Evolutionary conservation across 164 flowering plant species (phyloP), one percentile per base, ranked within the genome.

Genomic region (Vitis amurensis): DNA sequence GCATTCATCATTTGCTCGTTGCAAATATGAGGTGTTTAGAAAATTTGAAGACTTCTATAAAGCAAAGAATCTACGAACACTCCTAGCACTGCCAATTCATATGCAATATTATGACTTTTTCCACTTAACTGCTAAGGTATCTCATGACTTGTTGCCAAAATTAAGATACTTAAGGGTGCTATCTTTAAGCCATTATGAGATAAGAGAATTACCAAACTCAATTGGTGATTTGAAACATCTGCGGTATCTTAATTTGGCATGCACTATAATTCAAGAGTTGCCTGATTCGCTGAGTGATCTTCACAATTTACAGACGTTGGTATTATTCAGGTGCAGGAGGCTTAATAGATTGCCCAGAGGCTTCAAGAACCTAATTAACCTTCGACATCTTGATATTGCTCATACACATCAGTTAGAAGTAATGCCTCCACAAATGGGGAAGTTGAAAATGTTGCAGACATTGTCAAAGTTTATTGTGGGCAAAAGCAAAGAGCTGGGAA

Each of bases 141-240:
- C 44, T 37, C 44, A 37, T 37, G 44, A 37, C 44, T 37, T 37
- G 44, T 37, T 37, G 44, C 44, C 44, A 0, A 37, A 37, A 37
- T 37, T 37, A 37, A 37, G 44, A 37, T 37, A 37, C 7, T 37
- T 37, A 37, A 37, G 44, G 44, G 44, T 37, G 44, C 7, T 37
- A 37, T 37, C 44, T 37, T 37, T 37, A 37, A 37, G 44, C 44
- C 44, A 37, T 37, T 37, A 37, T 6, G 44, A 37, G 44, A 37
- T 37, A 37, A 37, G 44, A 6, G 27, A 15, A 30, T 13, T 70
- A 2, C 68, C 68, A 1, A 17, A 9, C 4, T 62, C 44, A 2
- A 47, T 56, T 8, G 61, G 68, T 11, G 48, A 70, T 6, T 17
- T 70, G 51, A 63, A 63, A 44, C 73, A 62, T 37, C 19, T 70